Base-by-base conservation (phyloP, 768 basidiomycete species). In the Mycena pura region DNA sequence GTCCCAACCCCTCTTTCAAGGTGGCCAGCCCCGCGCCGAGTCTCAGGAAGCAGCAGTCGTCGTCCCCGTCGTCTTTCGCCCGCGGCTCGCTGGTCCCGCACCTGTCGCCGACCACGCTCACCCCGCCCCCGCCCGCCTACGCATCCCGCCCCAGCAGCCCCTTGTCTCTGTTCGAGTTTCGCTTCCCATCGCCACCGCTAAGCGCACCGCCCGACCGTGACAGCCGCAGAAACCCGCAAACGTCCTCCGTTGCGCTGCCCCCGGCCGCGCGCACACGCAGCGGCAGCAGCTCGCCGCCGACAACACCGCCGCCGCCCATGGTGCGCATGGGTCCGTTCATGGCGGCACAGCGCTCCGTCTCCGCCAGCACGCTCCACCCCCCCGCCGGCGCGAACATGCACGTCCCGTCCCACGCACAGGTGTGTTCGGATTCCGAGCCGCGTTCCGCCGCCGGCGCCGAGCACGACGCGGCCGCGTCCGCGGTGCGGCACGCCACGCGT, bases 61-160 rank as follows among this genome's bases (percentile, higher is more conserved):
- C 56, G 11, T 32, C 56, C 24, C 45, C 50, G n/a, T 65, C 64
- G 31, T 57, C 64, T 13, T 63, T 63, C 32, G 34, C 60, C 25
- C 64, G 64, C 34, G 64, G 57, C 60, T 66, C 64, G 25, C 57
- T 66, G 1, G 44, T 66, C 29, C 64, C 64, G 10, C 51, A 62
- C 39, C 25, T 66, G 29, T 59, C 60, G 14, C 55, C 64, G 17
- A 36, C n/a, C 13, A 59, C 47, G 9, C 46, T 65, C 44, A 44
- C 64, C 1, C 52, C 64, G 19, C 64, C 64, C 15, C 64, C 64
- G 31, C 64, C 64, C 0, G 64, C 60, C 15, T 66, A 66, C 53
- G 64, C 64, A 24, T 66, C 60, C 13, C 44, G 48, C 7, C 53
- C 64, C 32, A 61, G 27, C 55, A 65, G 64, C 31, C 60, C 64